phyloP scores from a whole-genome alignment of 1,139 yeast genomes.

The Suhomyces yuchorum region DNA sequence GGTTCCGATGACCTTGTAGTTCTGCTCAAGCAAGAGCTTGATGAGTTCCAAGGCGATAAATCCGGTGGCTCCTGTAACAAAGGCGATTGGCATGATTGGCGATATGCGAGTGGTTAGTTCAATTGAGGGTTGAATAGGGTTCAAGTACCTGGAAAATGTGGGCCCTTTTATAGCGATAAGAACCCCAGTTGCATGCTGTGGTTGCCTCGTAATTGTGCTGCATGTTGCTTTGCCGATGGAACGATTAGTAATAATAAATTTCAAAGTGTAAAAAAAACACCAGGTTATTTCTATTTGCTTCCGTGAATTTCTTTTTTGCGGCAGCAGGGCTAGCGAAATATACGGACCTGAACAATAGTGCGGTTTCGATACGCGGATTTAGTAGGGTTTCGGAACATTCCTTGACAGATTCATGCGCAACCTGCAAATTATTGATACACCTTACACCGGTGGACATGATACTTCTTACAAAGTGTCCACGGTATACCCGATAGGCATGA shows the following conservation, averaged over 20 bases:
- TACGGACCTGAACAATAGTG: background rate
- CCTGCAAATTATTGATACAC: background rate
- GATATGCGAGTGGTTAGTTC: background rate
- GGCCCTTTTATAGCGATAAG: too few relatives aligned
- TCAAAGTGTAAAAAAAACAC: background rate
- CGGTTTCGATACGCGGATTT: background rate
- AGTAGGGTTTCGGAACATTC: background rate
- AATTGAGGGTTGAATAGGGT: background rate
- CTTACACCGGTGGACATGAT: background rate
- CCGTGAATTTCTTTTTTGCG: background rate
- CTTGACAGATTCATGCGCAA: background rate
- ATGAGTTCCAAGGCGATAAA: conserved; percentile 41
- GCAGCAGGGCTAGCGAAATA: background rate
- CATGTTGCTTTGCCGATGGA: background rate
- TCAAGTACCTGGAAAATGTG: background rate
- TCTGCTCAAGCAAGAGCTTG: conserved; percentile 32
- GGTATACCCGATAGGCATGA: too few relatives aligned
- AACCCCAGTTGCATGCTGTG: too few relatives aligned
- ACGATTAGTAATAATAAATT: background rate
- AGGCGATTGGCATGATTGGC: conserved; percentile 19
- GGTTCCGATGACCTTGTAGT: conserved; percentile 44
- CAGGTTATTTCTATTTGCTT: background rate
- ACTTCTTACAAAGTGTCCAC: too few relatives aligned
- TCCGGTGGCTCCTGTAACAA: conserved; percentile 45
- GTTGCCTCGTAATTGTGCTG: too few relatives aligned